phyloP scores from a whole-genome alignment of 495 filamentous ascomycete genomes.

The Penicillium taxi region DNA sequence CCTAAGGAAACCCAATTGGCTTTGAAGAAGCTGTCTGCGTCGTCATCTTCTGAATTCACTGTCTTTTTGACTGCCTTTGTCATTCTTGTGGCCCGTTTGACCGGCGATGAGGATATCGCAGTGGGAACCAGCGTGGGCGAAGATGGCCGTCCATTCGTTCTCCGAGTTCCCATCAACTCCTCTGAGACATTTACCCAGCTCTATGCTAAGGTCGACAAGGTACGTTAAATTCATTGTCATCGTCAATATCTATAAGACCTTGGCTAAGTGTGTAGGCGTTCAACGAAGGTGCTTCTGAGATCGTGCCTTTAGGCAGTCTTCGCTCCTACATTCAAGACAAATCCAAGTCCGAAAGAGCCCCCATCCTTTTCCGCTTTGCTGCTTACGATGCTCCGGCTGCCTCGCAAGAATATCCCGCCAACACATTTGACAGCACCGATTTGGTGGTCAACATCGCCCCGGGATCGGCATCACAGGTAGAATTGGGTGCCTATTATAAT shows the following conservation, averaged over 20 bases:
- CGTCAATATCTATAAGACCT: not conserved
- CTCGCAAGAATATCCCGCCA: conserved; percentile 40
- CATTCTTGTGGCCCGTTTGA: conserved; percentile 41
- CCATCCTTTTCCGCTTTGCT: conserved; percentile 42
- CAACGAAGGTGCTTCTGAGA: conserved; percentile 37
- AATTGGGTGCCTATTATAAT: conserved; percentile 44
- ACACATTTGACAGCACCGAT: conserved; percentile 41
- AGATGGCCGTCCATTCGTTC: conserved; percentile 42
- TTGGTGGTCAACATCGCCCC: conserved; percentile 39
- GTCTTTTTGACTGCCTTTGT: conserved; percentile 42
- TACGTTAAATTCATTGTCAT: conserved; percentile 9
- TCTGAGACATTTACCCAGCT: conserved; percentile 37
- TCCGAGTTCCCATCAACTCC: conserved; percentile 34
- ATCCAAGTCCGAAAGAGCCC: conserved; percentile 33
- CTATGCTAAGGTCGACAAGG: conserved; percentile 41
- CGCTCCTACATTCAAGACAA: conserved; percentile 41
- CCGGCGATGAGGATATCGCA: conserved; percentile 47
- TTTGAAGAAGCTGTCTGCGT: conserved; percentile 34
- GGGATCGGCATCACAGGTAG: conserved; percentile 20
- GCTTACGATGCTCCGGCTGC: conserved; percentile 43
- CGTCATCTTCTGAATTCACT: conserved; percentile 36
- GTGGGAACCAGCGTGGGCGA: conserved; percentile 39
- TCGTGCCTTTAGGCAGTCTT: conserved; percentile 39
- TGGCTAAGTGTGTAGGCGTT: conserved; percentile 20
- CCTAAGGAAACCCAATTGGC: conserved; percentile 30